Percentiles rank a stretch among this genome's conserved stretches.
phyloP scores from a whole-genome alignment of 106 monocot species.

The Phalaenopsis equestris region DNA sequence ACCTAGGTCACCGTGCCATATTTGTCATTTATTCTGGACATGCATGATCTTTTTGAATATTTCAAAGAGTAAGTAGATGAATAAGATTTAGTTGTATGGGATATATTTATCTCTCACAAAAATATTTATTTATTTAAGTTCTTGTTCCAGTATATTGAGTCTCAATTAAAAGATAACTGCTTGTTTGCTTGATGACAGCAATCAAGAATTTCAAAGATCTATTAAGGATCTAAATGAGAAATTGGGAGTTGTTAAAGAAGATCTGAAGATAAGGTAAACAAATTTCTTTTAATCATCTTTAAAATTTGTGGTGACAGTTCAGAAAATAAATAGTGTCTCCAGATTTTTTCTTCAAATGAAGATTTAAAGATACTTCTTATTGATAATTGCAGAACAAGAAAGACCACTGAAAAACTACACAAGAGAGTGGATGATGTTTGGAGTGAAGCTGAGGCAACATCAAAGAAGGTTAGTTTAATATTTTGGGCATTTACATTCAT shows the following conservation, averaged over 20 bases:
- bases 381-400: slow-evolving; percentile 71
- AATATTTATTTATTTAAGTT: background rate
- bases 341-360: background rate
- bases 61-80: background rate
- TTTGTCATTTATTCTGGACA: background rate
- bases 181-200: slow-evolving; percentile 37
- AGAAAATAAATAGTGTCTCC: background rate
- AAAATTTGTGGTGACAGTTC: background rate
- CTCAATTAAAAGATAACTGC: background rate
- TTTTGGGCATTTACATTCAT: background rate
- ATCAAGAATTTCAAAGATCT: slow-evolving; percentile 74
- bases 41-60: background rate
- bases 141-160: background rate
- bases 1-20: too few relatives aligned
- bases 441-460: slow-evolving; percentile 78
- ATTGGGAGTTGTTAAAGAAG: slow-evolving; percentile 76
- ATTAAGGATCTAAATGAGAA: slow-evolving; percentile 88
- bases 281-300: slow-evolving; percentile 2
- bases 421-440: slow-evolving; percentile 73
- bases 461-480: slow-evolving; percentile 62
- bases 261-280: slow-evolving; percentile 72
- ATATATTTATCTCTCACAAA: background rate
- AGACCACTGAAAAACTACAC: slow-evolving; percentile 69
- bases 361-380: slow-evolving; percentile 6
- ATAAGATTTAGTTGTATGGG: background rate